Evolutionary conservation across 2,329 filamentous ascomycete species (phyloP).

Genomic region (Paracoccidioides lutzii): DNA sequence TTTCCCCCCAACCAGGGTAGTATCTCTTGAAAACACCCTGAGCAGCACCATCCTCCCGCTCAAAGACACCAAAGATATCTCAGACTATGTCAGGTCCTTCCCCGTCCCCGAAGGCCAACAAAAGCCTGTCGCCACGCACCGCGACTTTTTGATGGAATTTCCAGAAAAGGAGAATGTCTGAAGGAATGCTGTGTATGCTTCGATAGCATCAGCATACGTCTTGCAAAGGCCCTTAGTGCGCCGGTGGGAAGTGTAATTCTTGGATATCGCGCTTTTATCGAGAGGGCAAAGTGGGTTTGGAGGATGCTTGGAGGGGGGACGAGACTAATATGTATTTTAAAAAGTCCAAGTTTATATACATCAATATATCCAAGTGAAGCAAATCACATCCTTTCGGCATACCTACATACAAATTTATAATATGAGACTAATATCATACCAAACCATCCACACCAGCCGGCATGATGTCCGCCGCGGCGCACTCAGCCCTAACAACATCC

Average conservation of each 20-base stretch:
- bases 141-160: slow-evolving; percentile 21
- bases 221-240: slow-evolving; percentile 23
- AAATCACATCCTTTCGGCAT: not conserved
- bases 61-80: slow-evolving; percentile 19
- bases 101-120: slow-evolving; percentile 13
- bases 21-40: slow-evolving; percentile 20
- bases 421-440: not conserved
- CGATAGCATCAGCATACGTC: slow-evolving; percentile 22
- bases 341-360: not conserved
- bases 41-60: slow-evolving; percentile 19
- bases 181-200: slow-evolving; percentile 22
- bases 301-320: slow-evolving; percentile 24
- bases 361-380: too few relatives aligned
- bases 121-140: slow-evolving; percentile 19
- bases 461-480: slow-evolving; percentile 20
- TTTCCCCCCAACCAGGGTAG: slow-evolving; percentile 20
- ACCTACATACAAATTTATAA: not conserved
- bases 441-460: slow-evolving; percentile 12
- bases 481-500: slow-evolving; percentile 14
- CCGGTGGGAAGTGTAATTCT: slow-evolving; percentile 23
- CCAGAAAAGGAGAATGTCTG: slow-evolving; percentile 14
- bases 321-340: slow-evolving; percentile 14
- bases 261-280: slow-evolving; percentile 17
- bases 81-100: slow-evolving; percentile 16
- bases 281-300: slow-evolving; percentile 19